Conservation (phyloP, 805 yeast genomes). For the Pichia paraexigua region DNA sequence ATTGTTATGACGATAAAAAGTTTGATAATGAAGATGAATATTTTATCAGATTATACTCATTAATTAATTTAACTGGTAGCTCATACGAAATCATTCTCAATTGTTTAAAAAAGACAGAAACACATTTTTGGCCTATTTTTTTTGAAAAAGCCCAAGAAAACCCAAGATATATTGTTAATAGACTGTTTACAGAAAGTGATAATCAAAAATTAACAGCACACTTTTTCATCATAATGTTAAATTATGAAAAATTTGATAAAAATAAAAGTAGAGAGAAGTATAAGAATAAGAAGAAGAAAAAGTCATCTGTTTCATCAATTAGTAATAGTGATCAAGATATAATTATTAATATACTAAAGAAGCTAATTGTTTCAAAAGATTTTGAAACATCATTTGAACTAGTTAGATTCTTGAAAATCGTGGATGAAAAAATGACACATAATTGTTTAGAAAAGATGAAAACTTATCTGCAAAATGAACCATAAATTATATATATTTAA, state of each 20-base stretch:
- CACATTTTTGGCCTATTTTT: conserved; percentile 42
- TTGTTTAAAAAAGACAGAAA: conserved; percentile 47
- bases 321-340: conserved; percentile 31
- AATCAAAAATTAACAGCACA: conserved; percentile 44
- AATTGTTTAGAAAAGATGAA: conserved; percentile 29
- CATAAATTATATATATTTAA: background rate
- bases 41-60: conserved; percentile 24
- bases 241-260: conserved; percentile 31
- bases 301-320: background rate
- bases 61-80: conserved; percentile 27
- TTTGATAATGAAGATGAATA: conserved; percentile 22
- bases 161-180: conserved; percentile 38
- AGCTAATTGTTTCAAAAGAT: conserved; percentile 32
- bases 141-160: conserved; percentile 34
- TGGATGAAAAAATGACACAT: conserved; percentile 31
- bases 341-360: conserved; percentile 35
- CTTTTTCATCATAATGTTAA: conserved; percentile 43
- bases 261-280: background rate
- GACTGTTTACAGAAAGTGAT: conserved; percentile 28
- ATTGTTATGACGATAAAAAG: conserved; percentile 25
- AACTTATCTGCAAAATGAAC: background rate
- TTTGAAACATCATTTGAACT: conserved; percentile 51
- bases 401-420: conserved; percentile 43
- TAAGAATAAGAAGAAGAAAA: conserved; percentile 2
- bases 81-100: conserved; percentile 36